Evolutionary conservation across 768 basidiomycete species (phyloP).

Genomic region (Imleria badia): DNA sequence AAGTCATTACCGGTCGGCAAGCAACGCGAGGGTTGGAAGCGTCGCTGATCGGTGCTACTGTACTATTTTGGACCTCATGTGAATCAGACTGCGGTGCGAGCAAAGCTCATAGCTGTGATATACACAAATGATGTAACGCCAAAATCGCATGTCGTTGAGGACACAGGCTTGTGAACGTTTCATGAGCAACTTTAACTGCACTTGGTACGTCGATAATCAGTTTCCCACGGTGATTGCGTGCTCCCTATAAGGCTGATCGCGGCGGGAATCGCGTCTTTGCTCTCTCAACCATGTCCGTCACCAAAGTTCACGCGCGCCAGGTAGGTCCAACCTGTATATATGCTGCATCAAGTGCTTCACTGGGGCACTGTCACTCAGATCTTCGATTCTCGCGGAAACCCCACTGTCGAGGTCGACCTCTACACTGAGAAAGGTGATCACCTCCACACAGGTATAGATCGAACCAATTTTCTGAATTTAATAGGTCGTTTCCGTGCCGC

Average conservation of each 20-base stretch:
- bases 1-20: conserved; percentile 57
- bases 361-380: conserved; percentile 54
- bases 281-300: conserved; percentile 77
- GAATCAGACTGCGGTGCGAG: conserved; percentile 3
- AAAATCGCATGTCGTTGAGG: neutral
- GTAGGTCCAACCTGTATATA: conserved; percentile 39
- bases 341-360: neutral
- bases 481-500: conserved; percentile 90
- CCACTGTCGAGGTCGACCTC: conserved; percentile 93
- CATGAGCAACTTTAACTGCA: conserved; percentile 5
- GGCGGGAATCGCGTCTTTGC: conserved; percentile 14
- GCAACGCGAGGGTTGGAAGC: conserved; percentile 42
- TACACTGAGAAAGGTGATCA: conserved; percentile 78
- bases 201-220: conserved; percentile 36
- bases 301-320: conserved; percentile 91
- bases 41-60: conserved; percentile 25
- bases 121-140: conserved; percentile 12
- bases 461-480: conserved; percentile 14
- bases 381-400: conserved; percentile 99
- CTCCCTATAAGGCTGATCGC: conserved; percentile 25
- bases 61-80: conserved; percentile 10
- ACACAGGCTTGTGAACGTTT: conserved; percentile 11
- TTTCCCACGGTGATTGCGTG: conserved; percentile 30
- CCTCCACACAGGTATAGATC: conserved; percentile 1
- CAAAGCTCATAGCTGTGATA: conserved; percentile 7